These are phyloP conservation scores for Cyclotella baltica DNA, from an alignment of 108 stramenopile species.

Conservation along the genomic window DNA sequence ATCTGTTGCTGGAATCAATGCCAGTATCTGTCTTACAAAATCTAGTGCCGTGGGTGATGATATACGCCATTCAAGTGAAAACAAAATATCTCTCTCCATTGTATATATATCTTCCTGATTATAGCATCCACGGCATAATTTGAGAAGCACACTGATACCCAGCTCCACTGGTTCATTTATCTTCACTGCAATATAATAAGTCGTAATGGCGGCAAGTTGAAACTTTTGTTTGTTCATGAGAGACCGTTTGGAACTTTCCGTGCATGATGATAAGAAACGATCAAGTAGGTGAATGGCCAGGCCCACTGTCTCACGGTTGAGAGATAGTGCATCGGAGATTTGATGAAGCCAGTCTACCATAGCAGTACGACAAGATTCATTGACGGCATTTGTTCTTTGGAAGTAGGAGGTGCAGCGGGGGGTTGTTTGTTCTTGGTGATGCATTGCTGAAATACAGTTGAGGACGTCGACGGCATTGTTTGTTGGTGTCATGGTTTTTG, in stretches of 20 bases:
- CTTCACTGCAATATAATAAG: conserved; percentile 79
- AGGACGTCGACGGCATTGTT: background rate
- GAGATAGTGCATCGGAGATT: conserved; percentile 29
- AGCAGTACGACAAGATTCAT: conserved; percentile 43
- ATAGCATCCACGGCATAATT: conserved; percentile 41
- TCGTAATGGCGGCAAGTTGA: conserved; percentile 78
- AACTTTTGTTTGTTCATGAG: conserved; percentile 44
- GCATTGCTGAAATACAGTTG: conserved; percentile 37
- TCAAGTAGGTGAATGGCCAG: conserved; percentile 65
- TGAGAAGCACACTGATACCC: conserved; percentile 37
- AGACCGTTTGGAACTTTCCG: conserved; percentile 10
- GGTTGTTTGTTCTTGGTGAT: conserved; percentile 22
- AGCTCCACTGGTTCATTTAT: conserved; percentile 60
- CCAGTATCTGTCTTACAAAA: conserved; percentile 41
- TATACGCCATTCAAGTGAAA: conserved; percentile 47
- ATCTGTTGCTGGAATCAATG: conserved; percentile 22
- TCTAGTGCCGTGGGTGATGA: conserved; percentile 50
- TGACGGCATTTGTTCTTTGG: conserved; percentile 16
- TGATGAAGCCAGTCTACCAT: conserved; percentile 49
- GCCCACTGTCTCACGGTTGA: conserved; percentile 64
- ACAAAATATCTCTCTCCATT: conserved; percentile 53
- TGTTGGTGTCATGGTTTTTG: too few species aligned
- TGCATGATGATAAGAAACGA: conserved; percentile 41
- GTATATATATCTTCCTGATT: conserved; percentile 27
- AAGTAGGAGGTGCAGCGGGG: conserved; percentile 33